Evolutionary conservation across 73 alveolate species (phyloP).

Genomic region (Urostyla sp.): DNA sequence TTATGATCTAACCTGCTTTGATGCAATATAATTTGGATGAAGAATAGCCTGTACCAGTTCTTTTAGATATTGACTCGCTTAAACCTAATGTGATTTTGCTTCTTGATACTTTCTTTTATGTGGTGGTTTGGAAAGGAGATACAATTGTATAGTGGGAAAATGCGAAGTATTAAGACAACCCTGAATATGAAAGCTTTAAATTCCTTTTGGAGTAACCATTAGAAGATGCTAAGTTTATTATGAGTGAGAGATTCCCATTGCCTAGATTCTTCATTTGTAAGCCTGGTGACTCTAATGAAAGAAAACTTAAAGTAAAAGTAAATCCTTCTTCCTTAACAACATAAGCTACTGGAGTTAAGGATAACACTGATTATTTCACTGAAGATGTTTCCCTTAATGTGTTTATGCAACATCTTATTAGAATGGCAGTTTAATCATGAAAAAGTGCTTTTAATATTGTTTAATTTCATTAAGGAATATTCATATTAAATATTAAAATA

Average conservation of each 20-base stretch:
- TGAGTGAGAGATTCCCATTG: conserved; percentile 96
- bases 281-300: conserved; percentile 94
- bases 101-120: conserved; percentile 96
- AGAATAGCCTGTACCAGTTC: conserved; percentile 92
- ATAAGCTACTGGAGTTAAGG: conserved; percentile 68
- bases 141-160: conserved; percentile 93
- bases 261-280: conserved; percentile 91
- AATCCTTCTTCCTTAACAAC: conserved; percentile 88
- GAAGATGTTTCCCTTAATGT: conserved; percentile 94
- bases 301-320: conserved; percentile 89
- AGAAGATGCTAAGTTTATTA: conserved; percentile 92
- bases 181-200: conserved; percentile 90
- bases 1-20: conserved; percentile 99
- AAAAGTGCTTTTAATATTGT: no score
- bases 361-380: conserved; percentile 83
- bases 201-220: conserved; percentile 92
- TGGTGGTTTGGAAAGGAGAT: conserved; percentile 97
- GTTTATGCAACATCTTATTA: conserved; percentile 93
- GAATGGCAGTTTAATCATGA: conserved; percentile 91
- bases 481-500: no score
- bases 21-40: conserved; percentile 93
- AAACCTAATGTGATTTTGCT: conserved; percentile 93
- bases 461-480: no score
- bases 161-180: conserved; percentile 89
- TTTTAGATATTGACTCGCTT: conserved; percentile 93